Base-by-base conservation (phyloP, 1,284 basidiomycete species). In the Cryptococcus maquisensis region DNA sequence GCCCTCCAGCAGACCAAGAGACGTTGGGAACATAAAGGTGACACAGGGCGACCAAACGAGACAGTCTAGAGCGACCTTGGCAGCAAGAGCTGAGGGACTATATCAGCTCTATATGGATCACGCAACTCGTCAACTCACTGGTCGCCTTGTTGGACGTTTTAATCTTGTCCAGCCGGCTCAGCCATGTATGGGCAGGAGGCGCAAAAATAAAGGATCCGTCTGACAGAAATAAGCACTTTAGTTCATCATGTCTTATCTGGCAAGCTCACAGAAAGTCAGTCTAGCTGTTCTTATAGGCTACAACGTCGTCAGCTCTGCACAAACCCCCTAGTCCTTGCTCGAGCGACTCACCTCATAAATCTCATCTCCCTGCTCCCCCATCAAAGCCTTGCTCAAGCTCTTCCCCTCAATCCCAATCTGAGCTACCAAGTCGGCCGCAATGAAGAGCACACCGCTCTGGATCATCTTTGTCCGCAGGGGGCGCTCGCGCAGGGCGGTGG, bases 351-450 rank as follows among this genome's bases (percentile, higher is more conserved):
- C 59, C 52, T 66, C 61, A 41, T 59, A 63, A 9, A 47, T 47
- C 24, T 51, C 55, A 37, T 60, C 55, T 18, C 42, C 54, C 23
- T 61, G 40, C 24, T 53, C 54, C 23, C 54, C 54, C 36, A 47
- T 36, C 24, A 55, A 41, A 24, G 43, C 26, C 7, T 47, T 39
- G 16, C 23, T 44, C 23, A 68, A 40, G 13, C 86, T 85, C 66
- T 77, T 82, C 57, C 78, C 78, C 68, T 92, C 90, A 26, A 92
- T 82, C 0, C 79, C 84, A 69, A 92, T 86, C 72, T 92, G 90
- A 0, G 90, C 88, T 37, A 92, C 81, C 1, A 88, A 65, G 68
- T 93, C 90, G n/a, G 88, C 90, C 9, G 83, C 77, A 43, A 66
- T 84, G 63, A 89, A 90, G 16, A 90, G 76, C 42, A 84, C 67